Evolutionary conservation across 208 protist species (phyloP).

Genomic region (Hexamita inflata): DNA sequence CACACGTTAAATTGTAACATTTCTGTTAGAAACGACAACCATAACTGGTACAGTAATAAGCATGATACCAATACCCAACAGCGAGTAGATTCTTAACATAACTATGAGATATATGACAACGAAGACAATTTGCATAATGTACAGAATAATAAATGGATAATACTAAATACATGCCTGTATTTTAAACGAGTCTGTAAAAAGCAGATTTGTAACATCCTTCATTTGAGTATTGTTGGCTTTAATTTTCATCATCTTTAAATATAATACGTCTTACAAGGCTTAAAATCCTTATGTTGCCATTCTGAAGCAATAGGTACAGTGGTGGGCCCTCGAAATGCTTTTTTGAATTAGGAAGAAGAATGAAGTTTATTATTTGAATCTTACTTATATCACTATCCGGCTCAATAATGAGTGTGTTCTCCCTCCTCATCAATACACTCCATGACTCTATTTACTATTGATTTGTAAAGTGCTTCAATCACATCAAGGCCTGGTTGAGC

Average conservation of each 20-base stretch:
- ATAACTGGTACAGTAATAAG: slow-evolving; percentile 44
- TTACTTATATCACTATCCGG: too few species aligned
- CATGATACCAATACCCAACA: slow-evolving; percentile 47
- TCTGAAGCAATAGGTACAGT: neutral
- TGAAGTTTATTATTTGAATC: too few species aligned
- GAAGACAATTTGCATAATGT: slow-evolving; percentile 45
- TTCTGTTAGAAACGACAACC: slow-evolving; percentile 5
- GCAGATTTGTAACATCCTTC: slow-evolving; percentile 53
- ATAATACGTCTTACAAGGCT: neutral
- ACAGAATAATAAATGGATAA: slow-evolving; percentile 34
- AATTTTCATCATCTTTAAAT: neutral
- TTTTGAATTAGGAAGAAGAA: too few species aligned
- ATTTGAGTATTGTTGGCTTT: neutral
- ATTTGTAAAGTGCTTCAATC: too few species aligned
- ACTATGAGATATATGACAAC: slow-evolving; percentile 43
- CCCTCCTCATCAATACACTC: too few species aligned
- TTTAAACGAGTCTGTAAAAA: slow-evolving; percentile 35
- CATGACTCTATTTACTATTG: too few species aligned
- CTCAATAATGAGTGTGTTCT: too few species aligned
- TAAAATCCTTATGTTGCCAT: neutral
- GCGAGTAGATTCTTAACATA: slow-evolving; percentile 38
- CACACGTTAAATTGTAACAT: slow-evolving; percentile 7
- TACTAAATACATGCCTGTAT: slow-evolving; percentile 35
- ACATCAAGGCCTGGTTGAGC: too few species aligned
- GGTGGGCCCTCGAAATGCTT: too few species aligned